These are phyloP conservation scores for Miscanthus lutarioriparius DNA, from an alignment of 176 grass and related monocot genomes.

Conservation along the genomic window DNA sequence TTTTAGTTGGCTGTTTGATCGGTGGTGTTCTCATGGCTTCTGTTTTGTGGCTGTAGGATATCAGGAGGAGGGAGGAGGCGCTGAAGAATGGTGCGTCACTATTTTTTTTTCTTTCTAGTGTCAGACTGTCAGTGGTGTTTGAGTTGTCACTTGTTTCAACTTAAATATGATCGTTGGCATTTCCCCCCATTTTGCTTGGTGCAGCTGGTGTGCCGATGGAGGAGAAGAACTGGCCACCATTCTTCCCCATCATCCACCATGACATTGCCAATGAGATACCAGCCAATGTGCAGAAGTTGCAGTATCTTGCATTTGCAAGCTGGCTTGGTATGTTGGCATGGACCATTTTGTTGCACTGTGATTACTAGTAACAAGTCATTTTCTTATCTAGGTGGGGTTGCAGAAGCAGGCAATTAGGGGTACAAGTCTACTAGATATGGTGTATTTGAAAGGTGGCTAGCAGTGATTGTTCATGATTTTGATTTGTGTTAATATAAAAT, in stretches of 20 bases:
- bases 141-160: too few species aligned
- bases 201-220: constrained; percentile 48
- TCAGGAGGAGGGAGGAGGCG: constrained; percentile 85
- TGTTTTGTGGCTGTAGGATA: constrained; percentile 54
- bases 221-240: constrained; percentile 45
- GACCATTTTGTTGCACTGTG: too few species aligned
- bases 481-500: constrained; percentile 8
- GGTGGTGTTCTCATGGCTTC: constrained; percentile 12
- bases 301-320: constrained; percentile 47
- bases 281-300: constrained; percentile 50
- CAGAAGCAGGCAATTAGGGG: background rate
- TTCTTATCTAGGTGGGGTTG: background rate
- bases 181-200: background rate
- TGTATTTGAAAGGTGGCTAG: background rate
- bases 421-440: background rate
- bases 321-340: constrained; percentile 39
- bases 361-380: background rate
- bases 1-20: background rate
- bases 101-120: background rate
- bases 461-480: background rate
- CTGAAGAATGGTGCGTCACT: constrained; percentile 54
- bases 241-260: constrained; percentile 51
- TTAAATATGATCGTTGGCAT: too few species aligned
- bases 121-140: too few species aligned
- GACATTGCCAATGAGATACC: constrained; percentile 58